These are phyloP conservation scores for Mycena vulgaris DNA, from an alignment of 768 basidiomycete genomes.

Conservation along the genomic window DNA sequence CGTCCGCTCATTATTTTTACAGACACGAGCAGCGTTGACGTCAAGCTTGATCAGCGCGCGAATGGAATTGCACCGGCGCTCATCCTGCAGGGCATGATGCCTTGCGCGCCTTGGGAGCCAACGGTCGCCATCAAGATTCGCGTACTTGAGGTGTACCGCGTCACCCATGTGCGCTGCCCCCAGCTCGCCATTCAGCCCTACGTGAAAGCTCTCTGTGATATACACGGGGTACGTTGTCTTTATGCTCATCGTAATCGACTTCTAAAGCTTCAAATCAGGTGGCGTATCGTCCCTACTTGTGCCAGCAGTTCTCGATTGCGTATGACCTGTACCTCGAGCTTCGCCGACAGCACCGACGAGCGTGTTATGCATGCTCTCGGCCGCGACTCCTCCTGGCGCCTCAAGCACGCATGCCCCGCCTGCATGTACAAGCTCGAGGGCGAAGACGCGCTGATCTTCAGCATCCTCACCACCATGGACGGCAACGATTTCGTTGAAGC, in stretches of 20 bases:
- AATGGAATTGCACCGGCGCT: not conserved
- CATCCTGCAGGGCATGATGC: conserved; percentile 5
- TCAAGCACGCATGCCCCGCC: conserved; percentile 44
- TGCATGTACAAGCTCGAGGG: conserved; percentile 44
- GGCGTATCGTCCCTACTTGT: conserved; percentile 30
- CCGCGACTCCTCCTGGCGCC: conserved; percentile 27
- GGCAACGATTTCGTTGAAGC: conserved; percentile 46
- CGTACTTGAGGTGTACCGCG: conserved; percentile 31
- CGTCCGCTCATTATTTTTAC: no score
- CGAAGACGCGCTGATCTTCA: conserved; percentile 37
- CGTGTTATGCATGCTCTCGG: conserved; percentile 29
- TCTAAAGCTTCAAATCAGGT: not conserved
- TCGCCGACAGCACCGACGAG: conserved; percentile 18
- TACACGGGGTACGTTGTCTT: conserved; percentile 1
- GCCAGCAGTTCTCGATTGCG: conserved; percentile 34
- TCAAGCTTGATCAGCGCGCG: not conserved
- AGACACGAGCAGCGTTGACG: not conserved
- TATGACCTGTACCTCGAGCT: conserved; percentile 40
- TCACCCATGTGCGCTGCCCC: conserved; percentile 4
- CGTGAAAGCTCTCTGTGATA: conserved; percentile 1
- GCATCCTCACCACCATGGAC: conserved; percentile 42
- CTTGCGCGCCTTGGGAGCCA: conserved; percentile 25
- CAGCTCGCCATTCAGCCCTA: not conserved
- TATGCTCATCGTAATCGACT: not conserved
- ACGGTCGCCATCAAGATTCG: conserved; percentile 20